Percentiles rank a stretch among this genome's conserved stretches.
phyloP scores from a whole-genome alignment of 2,329 filamentous ascomycete species.

The Talaromyces sp. region DNA sequence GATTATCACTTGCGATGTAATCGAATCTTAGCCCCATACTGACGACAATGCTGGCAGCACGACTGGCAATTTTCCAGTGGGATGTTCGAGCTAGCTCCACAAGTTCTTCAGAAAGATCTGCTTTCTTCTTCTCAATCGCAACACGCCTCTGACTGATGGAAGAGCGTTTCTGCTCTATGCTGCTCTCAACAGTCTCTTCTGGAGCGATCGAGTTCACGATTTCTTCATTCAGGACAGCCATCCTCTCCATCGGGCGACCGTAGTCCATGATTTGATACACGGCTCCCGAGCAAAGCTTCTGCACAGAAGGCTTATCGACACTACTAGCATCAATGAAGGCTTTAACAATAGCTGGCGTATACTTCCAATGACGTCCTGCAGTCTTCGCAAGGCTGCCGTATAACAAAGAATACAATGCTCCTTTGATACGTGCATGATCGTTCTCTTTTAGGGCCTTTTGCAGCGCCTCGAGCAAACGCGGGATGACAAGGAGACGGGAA shows the following conservation, averaged over 20 bases:
- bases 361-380: conserved; percentile 87
- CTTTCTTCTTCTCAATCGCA: conserved; percentile 78
- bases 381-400: conserved; percentile 87
- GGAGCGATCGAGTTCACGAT: conserved; percentile 69
- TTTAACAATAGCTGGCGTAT: conserved; percentile 81
- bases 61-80: conserved; percentile 93
- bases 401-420: conserved; percentile 82
- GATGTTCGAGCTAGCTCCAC: conserved; percentile 70
- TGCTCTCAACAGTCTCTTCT: conserved; percentile 54
- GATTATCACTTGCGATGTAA: conserved; percentile 70
- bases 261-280: conserved; percentile 88
- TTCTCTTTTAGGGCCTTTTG: conserved; percentile 70
- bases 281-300: conserved; percentile 75
- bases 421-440: conserved; percentile 90
- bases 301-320: conserved; percentile 91
- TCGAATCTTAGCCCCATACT: conserved; percentile 92
- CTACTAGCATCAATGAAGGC: conserved; percentile 84
- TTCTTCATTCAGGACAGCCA: conserved; percentile 72
- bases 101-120: conserved; percentile 72
- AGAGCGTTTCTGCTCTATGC: conserved; percentile 57
- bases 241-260: conserved; percentile 78
- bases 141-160: conserved; percentile 70
- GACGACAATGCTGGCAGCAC: conserved; percentile 84
- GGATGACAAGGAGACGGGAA: conserved; percentile 81
- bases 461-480: conserved; percentile 73